A percentile compares a stretch with the other conserved stretches of the same genome.
These are phyloP conservation scores for Eutrema heterophyllum DNA, from an alignment of 345 rosid species.

Conservation along the genomic window DNA sequence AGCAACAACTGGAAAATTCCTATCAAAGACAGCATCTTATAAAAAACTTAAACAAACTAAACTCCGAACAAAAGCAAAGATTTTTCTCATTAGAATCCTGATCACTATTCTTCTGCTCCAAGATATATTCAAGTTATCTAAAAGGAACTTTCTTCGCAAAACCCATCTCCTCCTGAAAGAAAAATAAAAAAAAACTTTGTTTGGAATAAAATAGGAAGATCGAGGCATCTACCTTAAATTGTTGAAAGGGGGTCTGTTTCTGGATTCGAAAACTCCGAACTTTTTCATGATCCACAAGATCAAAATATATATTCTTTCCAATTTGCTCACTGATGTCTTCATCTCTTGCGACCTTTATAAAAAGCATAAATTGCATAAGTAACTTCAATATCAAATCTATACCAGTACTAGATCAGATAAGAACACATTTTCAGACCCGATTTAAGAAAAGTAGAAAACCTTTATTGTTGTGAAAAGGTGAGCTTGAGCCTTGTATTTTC, in stretches of 20 bases:
- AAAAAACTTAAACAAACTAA: neutral
- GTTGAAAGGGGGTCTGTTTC: conserved; percentile 67
- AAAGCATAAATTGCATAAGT: conserved; percentile 23
- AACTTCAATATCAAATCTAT: conserved; percentile 6
- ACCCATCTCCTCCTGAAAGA: neutral
- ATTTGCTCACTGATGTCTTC: conserved; percentile 84
- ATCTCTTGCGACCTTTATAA: conserved; percentile 57
- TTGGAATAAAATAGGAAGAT: neutral
- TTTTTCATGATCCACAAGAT: conserved; percentile 97
- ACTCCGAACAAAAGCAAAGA: neutral
- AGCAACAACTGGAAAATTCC: neutral
- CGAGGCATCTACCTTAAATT: conserved; percentile 59
- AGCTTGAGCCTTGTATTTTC: conserved; percentile 87
- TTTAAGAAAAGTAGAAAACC: conserved; percentile 38
- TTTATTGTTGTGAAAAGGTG: conserved; percentile 92
- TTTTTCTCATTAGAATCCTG: neutral
- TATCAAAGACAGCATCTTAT: neutral
- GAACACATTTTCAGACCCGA: neutral
- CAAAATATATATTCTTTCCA: conserved; percentile 91
- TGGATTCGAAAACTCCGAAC: conserved; percentile 87
- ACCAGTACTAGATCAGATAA: neutral
- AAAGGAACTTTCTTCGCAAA: neutral
- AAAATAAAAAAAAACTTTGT: neutral
- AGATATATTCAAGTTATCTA: neutral
- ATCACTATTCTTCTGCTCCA: neutral